These are phyloP conservation scores for Chrysoporthe puriensis DNA, from an alignment of 2,329 filamentous ascomycete genomes.

Conservation along the genomic window DNA sequence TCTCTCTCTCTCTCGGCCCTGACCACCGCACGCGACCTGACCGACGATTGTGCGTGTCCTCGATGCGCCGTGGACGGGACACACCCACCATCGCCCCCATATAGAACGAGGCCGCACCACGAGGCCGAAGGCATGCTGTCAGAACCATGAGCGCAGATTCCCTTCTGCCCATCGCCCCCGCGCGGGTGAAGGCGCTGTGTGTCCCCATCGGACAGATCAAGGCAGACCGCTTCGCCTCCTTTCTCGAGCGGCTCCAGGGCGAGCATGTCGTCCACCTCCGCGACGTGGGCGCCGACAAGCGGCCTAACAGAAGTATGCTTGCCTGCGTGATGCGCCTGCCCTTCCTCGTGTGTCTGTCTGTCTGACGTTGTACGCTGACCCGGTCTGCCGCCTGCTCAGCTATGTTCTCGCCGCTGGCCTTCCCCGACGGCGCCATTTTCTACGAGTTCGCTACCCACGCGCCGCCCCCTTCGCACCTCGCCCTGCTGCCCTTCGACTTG, in stretches of 20 bases:
- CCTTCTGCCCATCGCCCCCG: constrained; percentile 87
- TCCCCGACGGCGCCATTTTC: constrained; percentile 82
- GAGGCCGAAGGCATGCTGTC: constrained; percentile 27
- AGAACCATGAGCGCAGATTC: constrained; percentile 78
- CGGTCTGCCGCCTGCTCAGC: constrained; percentile 53
- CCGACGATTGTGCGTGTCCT: background rate
- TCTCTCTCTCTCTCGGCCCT: background rate
- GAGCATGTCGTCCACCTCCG: constrained; percentile 83
- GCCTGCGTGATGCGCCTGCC: background rate
- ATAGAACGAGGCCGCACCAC: constrained; percentile 5
- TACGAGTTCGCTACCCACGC: constrained; percentile 85
- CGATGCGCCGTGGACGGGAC: constrained; percentile 12
- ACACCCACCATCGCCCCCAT: constrained; percentile 14
- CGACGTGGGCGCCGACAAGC: constrained; percentile 82
- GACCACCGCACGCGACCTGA: constrained; percentile 3
- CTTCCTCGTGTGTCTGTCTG: constrained; percentile 21
- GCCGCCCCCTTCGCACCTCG: constrained; percentile 77
- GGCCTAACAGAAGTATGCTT: constrained; percentile 79
- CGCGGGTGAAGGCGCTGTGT: constrained; percentile 84
- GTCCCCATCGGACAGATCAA: constrained; percentile 87
- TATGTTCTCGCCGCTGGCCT: constrained; percentile 91
- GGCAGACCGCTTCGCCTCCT: constrained; percentile 76
- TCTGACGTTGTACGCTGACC: constrained; percentile 26
- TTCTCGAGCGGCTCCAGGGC: constrained; percentile 75
- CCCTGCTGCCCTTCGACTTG: constrained; percentile 85